phyloP scores from a whole-genome alignment of 768 basidiomycete genomes.

The Trichaptum fuscoviolaceum region DNA sequence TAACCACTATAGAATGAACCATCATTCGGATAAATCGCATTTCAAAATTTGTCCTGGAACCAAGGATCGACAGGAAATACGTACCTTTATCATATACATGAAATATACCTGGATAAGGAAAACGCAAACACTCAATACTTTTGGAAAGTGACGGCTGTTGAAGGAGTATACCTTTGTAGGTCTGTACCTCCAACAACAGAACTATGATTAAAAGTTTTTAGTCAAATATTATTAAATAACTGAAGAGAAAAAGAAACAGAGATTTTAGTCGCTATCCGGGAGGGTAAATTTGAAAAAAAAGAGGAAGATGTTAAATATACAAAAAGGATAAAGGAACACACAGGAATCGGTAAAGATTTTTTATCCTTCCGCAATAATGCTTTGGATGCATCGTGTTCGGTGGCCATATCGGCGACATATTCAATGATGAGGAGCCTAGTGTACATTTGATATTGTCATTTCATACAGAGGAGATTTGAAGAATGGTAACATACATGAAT shows the following conservation, averaged over 20 bases:
- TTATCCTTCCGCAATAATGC: constrained; percentile 82
- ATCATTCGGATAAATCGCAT: constrained; percentile 2
- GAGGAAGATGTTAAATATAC: too few relatives aligned
- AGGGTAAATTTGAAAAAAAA: too few relatives aligned
- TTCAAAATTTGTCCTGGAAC: background rate
- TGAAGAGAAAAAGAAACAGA: background rate
- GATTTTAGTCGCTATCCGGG: background rate
- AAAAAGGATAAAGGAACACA: constrained; percentile 28
- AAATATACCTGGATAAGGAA: constrained; percentile 53
- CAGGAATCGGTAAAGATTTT: constrained; percentile 60
- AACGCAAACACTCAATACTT: background rate
- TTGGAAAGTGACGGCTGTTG: background rate
- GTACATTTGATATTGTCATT: background rate
- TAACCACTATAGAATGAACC: constrained; percentile 56
- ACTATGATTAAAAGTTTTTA: constrained; percentile 31
- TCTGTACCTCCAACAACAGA: constrained; percentile 77
- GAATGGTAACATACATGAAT: constrained; percentile 62
- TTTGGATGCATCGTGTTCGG: constrained; percentile 54
- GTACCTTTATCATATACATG: constrained; percentile 80
- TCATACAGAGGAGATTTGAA: background rate
- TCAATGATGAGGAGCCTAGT: constrained; percentile 76
- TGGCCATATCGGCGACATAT: constrained; percentile 69
- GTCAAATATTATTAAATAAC: background rate
- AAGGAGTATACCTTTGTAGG: constrained; percentile 49
- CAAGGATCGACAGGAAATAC: constrained; percentile 6